phyloP scores from a whole-genome alignment of 768 basidiomycete genomes.

The Mycena galericulata region DNA sequence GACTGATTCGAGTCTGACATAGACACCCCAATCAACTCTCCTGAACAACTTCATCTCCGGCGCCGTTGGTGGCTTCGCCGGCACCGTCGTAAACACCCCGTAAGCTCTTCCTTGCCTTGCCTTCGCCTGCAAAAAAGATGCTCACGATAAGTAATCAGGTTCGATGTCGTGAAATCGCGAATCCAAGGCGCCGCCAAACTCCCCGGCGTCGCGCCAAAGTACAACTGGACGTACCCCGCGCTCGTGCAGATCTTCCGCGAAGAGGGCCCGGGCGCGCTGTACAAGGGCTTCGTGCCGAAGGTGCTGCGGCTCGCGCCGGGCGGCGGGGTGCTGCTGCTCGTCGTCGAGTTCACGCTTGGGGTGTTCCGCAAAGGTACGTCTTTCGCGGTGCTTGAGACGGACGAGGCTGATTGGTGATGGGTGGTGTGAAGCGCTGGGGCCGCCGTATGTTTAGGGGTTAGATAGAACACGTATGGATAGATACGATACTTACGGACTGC shows the following conservation, averaged over 20 bases:
- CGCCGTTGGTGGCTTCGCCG: conserved; percentile 88
- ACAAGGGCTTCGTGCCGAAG: conserved; percentile 97
- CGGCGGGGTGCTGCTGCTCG: conserved; percentile 92
- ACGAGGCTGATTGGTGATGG: conserved; percentile 9
- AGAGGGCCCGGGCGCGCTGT: conserved; percentile 87
- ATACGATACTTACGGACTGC: too few relatives aligned
- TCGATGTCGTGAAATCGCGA: conserved; percentile 85
- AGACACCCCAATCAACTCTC: conserved; percentile 78
- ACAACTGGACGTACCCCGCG: conserved; percentile 96
- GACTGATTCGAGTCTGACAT: not conserved
- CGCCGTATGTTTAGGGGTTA: conserved; percentile 58
- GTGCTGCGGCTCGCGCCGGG: conserved; percentile 95
- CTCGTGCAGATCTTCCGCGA: conserved; percentile 85
- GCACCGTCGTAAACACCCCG: conserved; percentile 95
- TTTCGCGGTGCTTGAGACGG: conserved; percentile 2
- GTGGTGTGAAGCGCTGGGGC: conserved; percentile 56
- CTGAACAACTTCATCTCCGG: conserved; percentile 96
- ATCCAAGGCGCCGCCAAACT: conserved; percentile 81
- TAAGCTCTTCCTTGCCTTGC: too few relatives aligned
- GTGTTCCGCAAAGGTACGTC: conserved; percentile 77
- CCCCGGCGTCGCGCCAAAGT: conserved; percentile 84
- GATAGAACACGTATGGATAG: too few relatives aligned
- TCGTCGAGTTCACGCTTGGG: conserved; percentile 89
- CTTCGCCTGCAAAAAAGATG: too few relatives aligned
- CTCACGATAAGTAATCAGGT: too few relatives aligned